These are phyloP conservation scores for Dovyalis caffra DNA, from an alignment of 345 rosid species.

Conservation along the genomic window DNA sequence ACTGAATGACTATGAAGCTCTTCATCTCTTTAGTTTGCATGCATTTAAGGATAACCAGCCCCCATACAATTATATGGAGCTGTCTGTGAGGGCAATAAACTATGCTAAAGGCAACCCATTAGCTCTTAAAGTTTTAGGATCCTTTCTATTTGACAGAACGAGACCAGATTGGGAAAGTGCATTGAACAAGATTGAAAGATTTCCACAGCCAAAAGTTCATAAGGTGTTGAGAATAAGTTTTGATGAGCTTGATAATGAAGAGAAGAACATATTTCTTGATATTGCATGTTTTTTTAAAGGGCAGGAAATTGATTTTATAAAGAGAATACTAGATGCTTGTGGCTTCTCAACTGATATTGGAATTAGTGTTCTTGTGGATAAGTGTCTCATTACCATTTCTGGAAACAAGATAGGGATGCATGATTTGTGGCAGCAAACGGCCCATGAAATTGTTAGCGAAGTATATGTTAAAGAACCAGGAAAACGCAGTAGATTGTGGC, in stretches of 20 bases:
- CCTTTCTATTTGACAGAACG: not conserved
- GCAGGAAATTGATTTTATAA: not conserved
- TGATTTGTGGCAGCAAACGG: constrained; percentile 16
- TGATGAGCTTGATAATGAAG: not conserved
- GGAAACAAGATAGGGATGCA: constrained; percentile 13
- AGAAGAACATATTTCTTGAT: constrained; percentile 24
- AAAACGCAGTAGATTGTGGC: constrained; percentile 21
- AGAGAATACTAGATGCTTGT: constrained; percentile 10
- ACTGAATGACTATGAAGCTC: not conserved
- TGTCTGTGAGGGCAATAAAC: not conserved
- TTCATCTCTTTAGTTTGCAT: not conserved
- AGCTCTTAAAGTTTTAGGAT: constrained; percentile 16
- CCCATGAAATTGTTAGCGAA: constrained; percentile 8
- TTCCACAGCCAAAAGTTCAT: not conserved
- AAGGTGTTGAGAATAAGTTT: constrained; percentile 8
- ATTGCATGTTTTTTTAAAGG: constrained; percentile 23
- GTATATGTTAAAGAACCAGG: not conserved
- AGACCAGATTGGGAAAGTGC: constrained; percentile 2
- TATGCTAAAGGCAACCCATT: constrained; percentile 15
- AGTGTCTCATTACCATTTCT: constrained; percentile 8
- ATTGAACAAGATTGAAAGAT: not conserved
- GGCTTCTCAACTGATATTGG: no score
- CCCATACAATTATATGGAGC: not conserved
- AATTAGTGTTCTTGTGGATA: not conserved
- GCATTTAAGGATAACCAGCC: constrained; percentile 9